These are phyloP conservation scores for Tagetes erecta DNA, from an alignment of 129 eudicot genomes.

Conservation along the genomic window DNA sequence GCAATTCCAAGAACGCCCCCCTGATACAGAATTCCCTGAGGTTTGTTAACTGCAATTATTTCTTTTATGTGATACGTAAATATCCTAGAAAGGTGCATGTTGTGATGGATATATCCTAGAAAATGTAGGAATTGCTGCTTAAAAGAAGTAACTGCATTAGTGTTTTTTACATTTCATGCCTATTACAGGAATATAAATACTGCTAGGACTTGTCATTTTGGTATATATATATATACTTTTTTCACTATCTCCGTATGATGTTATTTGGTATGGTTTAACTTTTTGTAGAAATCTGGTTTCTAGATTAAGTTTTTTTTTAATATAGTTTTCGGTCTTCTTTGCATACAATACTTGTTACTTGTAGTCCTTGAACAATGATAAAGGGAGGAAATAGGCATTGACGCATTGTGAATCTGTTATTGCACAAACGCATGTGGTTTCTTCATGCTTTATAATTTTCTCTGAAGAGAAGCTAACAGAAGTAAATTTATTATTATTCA, in stretches of 20 bases:
- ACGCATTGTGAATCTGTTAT: background rate
- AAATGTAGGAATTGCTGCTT: no score
- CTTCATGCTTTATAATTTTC: slow-evolving; percentile 4
- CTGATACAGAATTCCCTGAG: slow-evolving; percentile 89
- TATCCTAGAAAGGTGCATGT: no score
- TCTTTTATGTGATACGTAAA: background rate
- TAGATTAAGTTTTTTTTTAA: background rate
- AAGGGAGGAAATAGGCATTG: background rate
- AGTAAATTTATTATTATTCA: slow-evolving; percentile 28
- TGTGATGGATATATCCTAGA: no score
- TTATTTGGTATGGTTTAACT: background rate
- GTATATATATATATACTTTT: no score
- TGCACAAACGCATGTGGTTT: background rate
- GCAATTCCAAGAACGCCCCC: slow-evolving; percentile 95
- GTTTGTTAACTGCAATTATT: slow-evolving; percentile 42
- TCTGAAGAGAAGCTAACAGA: slow-evolving; percentile 8
- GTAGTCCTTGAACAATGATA: background rate
- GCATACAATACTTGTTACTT: background rate
- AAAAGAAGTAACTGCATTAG: background rate
- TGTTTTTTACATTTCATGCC: background rate
- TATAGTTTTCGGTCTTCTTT: background rate
- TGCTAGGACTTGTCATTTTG: no score
- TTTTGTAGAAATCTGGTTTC: background rate
- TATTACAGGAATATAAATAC: background rate
- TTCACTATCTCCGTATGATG: no score